A percentile compares a stretch with the other conserved stretches of the same genome.
These are phyloP conservation scores for Trichodelitschia bisporula DNA, from an alignment of 495 filamentous ascomycete genomes.

Conservation along the genomic window DNA sequence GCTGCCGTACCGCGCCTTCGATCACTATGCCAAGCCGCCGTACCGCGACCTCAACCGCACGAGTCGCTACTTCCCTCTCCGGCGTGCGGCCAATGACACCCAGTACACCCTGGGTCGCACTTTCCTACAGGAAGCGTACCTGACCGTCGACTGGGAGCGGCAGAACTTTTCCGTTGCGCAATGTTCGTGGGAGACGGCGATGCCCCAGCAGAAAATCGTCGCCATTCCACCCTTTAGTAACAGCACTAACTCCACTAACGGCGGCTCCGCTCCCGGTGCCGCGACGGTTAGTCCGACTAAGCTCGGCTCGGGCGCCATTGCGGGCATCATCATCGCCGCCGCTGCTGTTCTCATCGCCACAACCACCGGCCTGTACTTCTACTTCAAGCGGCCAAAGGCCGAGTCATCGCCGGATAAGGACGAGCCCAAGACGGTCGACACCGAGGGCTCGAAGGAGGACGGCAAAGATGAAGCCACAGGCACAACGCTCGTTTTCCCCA, in stretches of 20 bases:
- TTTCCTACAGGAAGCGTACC: constrained; percentile 33
- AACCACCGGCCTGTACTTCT: constrained; percentile 3
- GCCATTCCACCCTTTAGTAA: no score
- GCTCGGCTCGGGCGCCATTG: constrained; percentile 7
- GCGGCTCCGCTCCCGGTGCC: no score
- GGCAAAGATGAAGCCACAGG: constrained; percentile 2
- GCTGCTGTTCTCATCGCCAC: constrained; percentile 6
- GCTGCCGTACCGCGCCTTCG: constrained; percentile 28
- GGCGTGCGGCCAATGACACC: constrained; percentile 20
- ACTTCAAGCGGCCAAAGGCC: constrained; percentile 3
- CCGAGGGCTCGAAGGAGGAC: constrained; percentile 6
- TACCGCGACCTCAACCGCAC: constrained; percentile 12
- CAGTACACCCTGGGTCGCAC: constrained; percentile 30
- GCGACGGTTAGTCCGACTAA: no score
- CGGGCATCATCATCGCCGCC: constrained; percentile 9
- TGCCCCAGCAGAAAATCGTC: no score
- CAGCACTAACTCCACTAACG: no score
- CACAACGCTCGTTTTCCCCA: constrained; percentile 12
- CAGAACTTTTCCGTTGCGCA: constrained; percentile 22
- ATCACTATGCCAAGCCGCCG: constrained; percentile 17
- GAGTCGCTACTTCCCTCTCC: constrained; percentile 27
- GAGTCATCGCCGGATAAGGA: constrained; percentile 2
- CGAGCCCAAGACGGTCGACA: constrained; percentile 3
- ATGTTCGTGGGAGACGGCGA: constrained; percentile 14
- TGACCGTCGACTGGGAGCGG: constrained; percentile 23